These are phyloP conservation scores for Trichophaea hybrida DNA, from an alignment of 2,329 filamentous ascomycete species.

Conservation along the genomic window DNA sequence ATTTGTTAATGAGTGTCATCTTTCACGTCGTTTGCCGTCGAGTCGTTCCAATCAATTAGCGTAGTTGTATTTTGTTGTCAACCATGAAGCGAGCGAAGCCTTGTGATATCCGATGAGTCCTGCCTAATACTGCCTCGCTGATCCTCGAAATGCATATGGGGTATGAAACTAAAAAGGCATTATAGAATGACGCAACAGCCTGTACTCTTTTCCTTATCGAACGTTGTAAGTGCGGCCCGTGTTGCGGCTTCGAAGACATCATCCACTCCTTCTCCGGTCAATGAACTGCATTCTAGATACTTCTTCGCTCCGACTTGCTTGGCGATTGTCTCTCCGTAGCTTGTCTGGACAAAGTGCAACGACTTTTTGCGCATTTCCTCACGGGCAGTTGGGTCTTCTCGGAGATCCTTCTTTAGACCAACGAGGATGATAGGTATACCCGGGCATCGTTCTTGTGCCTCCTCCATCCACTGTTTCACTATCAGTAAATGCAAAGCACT, in stretches of 20 bases:
- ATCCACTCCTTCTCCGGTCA: constrained; percentile 93
- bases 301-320: constrained; percentile 80
- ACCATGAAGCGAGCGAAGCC: background rate
- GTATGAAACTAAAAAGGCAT: constrained; percentile 24
- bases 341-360: constrained; percentile 66
- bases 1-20: background rate
- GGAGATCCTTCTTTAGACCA: constrained; percentile 90
- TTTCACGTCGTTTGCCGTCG: background rate
- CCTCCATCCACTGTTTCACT: constrained; percentile 66
- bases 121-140: background rate
- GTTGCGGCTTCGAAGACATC: constrained; percentile 98
- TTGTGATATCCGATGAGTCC: background rate
- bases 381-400: constrained; percentile 82
- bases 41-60: no score
- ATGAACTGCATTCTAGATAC: constrained; percentile 89
- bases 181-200: constrained; percentile 89
- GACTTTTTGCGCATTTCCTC: constrained; percentile 98
- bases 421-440: constrained; percentile 90
- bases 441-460: constrained; percentile 83
- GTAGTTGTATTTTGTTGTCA: background rate
- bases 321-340: constrained; percentile 71
- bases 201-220: constrained; percentile 63
- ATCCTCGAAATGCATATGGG: background rate
- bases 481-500: constrained; percentile 1
- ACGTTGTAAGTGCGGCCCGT: constrained; percentile 68